Base-by-base conservation (phyloP, 768 basidiomycete genomes). In the Holtermanniella nyarrowii region DNA sequence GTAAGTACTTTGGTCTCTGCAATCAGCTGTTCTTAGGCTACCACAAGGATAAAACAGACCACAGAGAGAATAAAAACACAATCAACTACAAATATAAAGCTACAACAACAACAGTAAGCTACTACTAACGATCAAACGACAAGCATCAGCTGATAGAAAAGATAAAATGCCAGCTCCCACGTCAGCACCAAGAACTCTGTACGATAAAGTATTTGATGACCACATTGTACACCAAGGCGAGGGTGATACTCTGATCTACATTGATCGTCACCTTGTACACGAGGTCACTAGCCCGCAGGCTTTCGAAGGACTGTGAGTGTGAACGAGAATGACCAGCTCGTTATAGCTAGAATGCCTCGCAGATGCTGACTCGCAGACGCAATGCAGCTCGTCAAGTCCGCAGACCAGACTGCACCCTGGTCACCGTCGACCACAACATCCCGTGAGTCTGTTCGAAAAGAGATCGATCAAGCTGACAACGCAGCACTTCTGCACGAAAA, bases 151-250 rank as follows among this genome's bases (percentile, higher is more conserved):
- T n/a, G n/a, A n/a, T n/a, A n/a, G n/a, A n/a, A n/a, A n/a, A n/a
- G n/a, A n/a, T n/a, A 68, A 27, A 26, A 83, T 83, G 82, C 79
- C 82, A 42, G 76, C 74, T 26, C 72, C 80, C n/a, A 71, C 77
- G 16, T 59, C 75, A 49, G 73, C 77, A 20, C 88, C 88, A 10
- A 82, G 88, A 55, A 96, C 93, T 27, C 77, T 97, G 25, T 95
- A 96, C 73, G 93, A 97, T 74, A 96, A 96, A 76, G 88, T 96
- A 58, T 95, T 87, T 82, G 88, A 95, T 59, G 89, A 96, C 70
- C 93, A 96, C 74, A 81, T 93, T 66, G 85, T 96, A 82, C 88
- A 67, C 52, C 57, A 57, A 27, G 70, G 65, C 26, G 62, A 71
- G 50, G 74, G 72, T 37, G 69, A 73, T 40, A 70, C 70, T 43